Evolutionary conservation across 1,139 yeast genomes (phyloP).

Genomic region (Hansenula lynferdii): DNA sequence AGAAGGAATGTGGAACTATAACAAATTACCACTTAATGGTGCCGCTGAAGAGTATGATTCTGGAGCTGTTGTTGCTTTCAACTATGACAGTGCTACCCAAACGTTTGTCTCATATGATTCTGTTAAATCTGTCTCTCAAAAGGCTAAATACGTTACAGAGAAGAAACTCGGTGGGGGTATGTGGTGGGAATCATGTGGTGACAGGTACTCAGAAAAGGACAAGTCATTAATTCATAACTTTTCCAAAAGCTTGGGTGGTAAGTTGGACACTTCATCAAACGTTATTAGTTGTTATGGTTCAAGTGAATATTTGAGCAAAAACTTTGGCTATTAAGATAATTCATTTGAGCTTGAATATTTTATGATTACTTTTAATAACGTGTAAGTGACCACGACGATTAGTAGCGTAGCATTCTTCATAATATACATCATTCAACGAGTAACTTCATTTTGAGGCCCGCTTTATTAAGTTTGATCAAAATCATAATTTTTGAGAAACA

Average conservation of each 20-base stretch:
- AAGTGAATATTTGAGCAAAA: conserved; percentile 10
- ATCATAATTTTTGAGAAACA: too few relatives aligned
- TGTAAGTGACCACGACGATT: too few relatives aligned
- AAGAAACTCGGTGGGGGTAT: conserved; percentile 72
- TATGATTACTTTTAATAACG: too few relatives aligned
- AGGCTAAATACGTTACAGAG: conserved; percentile 53
- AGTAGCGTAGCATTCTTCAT: too few relatives aligned
- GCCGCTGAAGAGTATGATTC: conserved; percentile 46
- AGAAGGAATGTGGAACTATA: conserved; percentile 53
- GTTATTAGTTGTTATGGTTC: conserved; percentile 5
- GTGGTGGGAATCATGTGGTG: conserved; percentile 96
- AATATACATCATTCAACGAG: too few relatives aligned
- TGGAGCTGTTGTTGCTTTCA: conserved; percentile 51
- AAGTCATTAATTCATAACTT: conserved; percentile 35
- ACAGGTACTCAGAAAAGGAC: conserved; percentile 28
- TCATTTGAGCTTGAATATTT: too few relatives aligned
- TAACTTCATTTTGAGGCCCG: too few relatives aligned
- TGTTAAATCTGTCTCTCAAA: conserved; percentile 42
- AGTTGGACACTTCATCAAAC: conserved; percentile 16
- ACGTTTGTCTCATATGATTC: conserved; percentile 66
- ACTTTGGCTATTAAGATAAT: too few relatives aligned
- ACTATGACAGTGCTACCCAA: conserved; percentile 36
- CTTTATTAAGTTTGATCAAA: too few relatives aligned
- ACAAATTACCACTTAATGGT: conserved; percentile 41
- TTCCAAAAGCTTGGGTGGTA: conserved; percentile 36